Evolutionary conservation across 73 alveolate species (phyloP).

Genomic region (Paramecium biaurelia): DNA sequence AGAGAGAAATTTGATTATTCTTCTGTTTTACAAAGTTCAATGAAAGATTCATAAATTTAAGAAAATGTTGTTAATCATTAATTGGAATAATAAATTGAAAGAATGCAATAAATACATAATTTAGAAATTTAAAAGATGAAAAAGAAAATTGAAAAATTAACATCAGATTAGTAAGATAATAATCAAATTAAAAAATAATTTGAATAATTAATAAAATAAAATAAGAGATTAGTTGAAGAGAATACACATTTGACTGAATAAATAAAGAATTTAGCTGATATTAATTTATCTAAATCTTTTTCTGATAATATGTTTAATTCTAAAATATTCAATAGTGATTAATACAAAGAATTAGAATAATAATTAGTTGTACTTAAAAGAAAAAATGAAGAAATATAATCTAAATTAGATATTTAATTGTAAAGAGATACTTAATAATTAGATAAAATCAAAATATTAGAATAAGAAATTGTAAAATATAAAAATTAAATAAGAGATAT

Average conservation of each 20-base stretch:
- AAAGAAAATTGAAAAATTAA: constrained; percentile 8
- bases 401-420: neutral
- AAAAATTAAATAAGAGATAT: neutral
- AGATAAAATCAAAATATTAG: neutral
- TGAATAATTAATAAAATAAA: neutral
- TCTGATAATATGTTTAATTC: neutral
- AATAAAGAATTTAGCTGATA: neutral
- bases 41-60: neutral
- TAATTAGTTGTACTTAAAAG: neutral
- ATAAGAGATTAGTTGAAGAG: constrained; percentile 20
- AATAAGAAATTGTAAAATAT: neutral
- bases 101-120: constrained; percentile 1
- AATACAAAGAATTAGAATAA: neutral
- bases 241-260: constrained; percentile 1
- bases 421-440: neutral
- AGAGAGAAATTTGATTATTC: constrained; percentile 1
- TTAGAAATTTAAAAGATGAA: neutral
- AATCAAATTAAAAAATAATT: neutral
- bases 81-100: neutral
- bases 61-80: neutral
- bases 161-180: neutral
- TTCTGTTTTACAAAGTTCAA: neutral
- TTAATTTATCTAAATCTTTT: neutral
- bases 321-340: neutral
- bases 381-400: neutral